Evolutionary conservation across 495 filamentous ascomycete species (phyloP), one percentile per base, ranked within the genome.

Genomic region (Talaromyces trachyspermus): DNA sequence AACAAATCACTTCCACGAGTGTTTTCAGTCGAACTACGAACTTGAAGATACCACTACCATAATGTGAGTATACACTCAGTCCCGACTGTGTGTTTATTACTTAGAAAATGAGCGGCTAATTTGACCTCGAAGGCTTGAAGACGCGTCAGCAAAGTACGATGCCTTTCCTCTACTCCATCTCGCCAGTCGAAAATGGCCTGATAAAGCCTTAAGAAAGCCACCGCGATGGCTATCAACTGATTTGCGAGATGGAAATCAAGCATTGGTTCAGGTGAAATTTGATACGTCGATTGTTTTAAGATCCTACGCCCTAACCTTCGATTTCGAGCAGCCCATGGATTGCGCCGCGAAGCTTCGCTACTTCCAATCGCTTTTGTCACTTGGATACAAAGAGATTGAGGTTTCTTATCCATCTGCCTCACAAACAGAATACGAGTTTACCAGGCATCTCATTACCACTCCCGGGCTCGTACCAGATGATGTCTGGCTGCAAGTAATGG

Each of bases 311-410:
- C 15, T 26, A 4, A 26, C 2, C 8, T 15, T 19, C 11, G 9
- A 19, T 12, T 19, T 11, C 18, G n/a, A n/a, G 33, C 57, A 94
- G n/a, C n/a, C n/a, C n/a, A n/a, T n/a, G 88, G 89, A 89, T 53
- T 85, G 86, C 51, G 85, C 94, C 30, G 88, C 95, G 70, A 98
- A 98, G 76, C 91, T 80, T 77, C 68, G 74, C 50, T 97, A 92
- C 71, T 98, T 98, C 74, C 78, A 86, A 65, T 95, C 95, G 89
- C 78, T 98, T 24, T 80, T 86, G 52, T 80, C 87, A 52, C 82
- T 96, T 40, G 92, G 92, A 50, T 97, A 96, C 74, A 97, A 96
- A 66, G 92, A 98, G 66, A 95, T 98, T 55, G 92, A 98, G 63
- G 84, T 96, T 9, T 95, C 89, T 1, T 97, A 95, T 67, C 92